These are phyloP conservation scores for Paramecium sexaurelia DNA, from an alignment of 73 alveolate species.

Conservation along the genomic window DNA sequence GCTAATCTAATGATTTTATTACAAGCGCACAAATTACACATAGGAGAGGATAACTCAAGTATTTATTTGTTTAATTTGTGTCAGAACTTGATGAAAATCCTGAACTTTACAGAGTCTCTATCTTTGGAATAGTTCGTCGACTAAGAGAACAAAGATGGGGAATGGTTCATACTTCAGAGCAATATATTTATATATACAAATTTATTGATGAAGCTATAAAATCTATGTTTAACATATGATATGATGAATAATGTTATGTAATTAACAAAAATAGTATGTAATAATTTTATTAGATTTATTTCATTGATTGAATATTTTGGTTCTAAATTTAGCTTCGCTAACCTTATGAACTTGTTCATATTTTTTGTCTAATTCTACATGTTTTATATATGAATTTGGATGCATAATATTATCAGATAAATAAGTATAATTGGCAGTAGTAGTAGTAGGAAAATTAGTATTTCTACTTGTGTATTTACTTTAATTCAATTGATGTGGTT, in stretches of 20 bases:
- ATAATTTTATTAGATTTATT: background rate
- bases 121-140: slow-evolving; percentile 95
- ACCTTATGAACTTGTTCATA: slow-evolving; percentile 3
- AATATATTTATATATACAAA: slow-evolving; percentile 87
- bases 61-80: background rate
- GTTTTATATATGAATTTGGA: background rate
- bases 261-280: background rate
- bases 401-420: background rate
- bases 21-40: background rate
- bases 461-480: background rate
- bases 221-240: slow-evolving; percentile 14
- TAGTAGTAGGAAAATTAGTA: background rate
- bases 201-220: slow-evolving; percentile 71
- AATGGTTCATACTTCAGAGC: slow-evolving; percentile 87
- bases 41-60: background rate
- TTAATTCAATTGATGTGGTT: background rate
- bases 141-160: slow-evolving; percentile 95
- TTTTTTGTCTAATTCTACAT: background rate
- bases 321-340: background rate
- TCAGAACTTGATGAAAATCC: slow-evolving; percentile 60
- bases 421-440: background rate
- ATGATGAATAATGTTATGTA: background rate
- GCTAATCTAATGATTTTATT: slow-evolving; percentile 63
- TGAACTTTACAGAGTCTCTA: slow-evolving; percentile 75
- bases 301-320: background rate